Evolutionary conservation across 2,329 filamentous ascomycete genomes (phyloP), one percentile per base, ranked within the genome.

Genomic region (Xylariales sp.): DNA sequence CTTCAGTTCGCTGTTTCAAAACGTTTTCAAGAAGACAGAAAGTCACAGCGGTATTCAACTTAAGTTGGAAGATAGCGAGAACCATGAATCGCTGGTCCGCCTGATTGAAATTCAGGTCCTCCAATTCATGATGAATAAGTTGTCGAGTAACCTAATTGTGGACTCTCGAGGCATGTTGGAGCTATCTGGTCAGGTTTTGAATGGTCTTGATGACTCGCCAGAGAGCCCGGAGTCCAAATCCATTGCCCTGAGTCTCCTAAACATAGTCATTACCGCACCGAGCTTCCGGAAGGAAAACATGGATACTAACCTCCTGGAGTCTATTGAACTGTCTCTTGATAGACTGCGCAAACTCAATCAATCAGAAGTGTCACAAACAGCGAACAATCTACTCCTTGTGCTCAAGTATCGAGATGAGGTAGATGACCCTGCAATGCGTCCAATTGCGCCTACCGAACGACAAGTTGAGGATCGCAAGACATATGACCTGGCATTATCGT

Each of bases 131-230:
- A 77, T 87, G 57, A 73, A 76, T 17, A 70, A 66, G 31, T 72
- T 82, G 31, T 73, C 80, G 1, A 74, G 82, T 16, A 79, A 76
- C 44, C 67, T 88, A 11, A 73, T 83, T 20, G 72, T 70, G 21
- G 74, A 79, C 40, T 81, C 83, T 3, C 72, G 72, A 29, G 78
- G 85, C 47, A 69, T 86, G 6, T 61, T 88, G 2, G 73, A 79
- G 31, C 68, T 89, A 2, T 72, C 83, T 33, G 67, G 68, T 35
- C 73, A 83, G 39, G 69, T 88, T 0, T 56, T 88, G 2, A 57
- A 61, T 5, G 65, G 67, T 13, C 66, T 70, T 21, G 57, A 65
- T 6, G 60, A 62, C 4, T 59, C 64, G 1, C 41, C 59, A 4
- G 56, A 65, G 3, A 65, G 64, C 13, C 67, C 76, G 38, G 73